These are phyloP conservation scores for Kodamaea fungicola DNA, from an alignment of 1,139 yeast species.

Conservation along the genomic window DNA sequence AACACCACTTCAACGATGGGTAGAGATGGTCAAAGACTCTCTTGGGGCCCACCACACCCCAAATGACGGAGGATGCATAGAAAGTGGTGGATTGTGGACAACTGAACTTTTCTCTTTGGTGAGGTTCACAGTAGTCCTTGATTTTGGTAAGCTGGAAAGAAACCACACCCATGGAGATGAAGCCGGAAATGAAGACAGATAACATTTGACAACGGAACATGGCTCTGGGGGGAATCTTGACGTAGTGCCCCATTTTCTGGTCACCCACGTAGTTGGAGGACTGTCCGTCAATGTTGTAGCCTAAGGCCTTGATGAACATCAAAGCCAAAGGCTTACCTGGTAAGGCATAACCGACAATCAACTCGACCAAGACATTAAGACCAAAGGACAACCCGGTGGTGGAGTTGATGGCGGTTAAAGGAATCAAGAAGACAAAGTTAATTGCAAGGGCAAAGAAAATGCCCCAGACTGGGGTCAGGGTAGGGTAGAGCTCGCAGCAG, in stretches of 20 bases:
- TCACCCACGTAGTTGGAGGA: conserved; percentile 34
- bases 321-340: conserved; percentile 18
- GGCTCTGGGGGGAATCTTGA: conserved; percentile 31
- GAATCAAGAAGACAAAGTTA: conserved; percentile 17
- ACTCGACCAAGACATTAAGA: conserved; percentile 16
- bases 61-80: conserved; percentile 29
- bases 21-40: conserved; percentile 29
- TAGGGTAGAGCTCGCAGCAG: conserved; percentile 15
- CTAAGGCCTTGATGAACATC: conserved; percentile 16
- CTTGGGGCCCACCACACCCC: conserved; percentile 35
- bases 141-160: conserved; percentile 28
- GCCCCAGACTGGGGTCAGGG: conserved; percentile 18
- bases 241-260: conserved; percentile 33
- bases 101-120: conserved; percentile 24
- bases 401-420: conserved; percentile 13
- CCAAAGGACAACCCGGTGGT: conserved; percentile 16
- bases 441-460: conserved; percentile 17
- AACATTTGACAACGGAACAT: conserved; percentile 30
- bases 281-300: conserved; percentile 26
- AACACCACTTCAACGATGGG: conserved; percentile 32
- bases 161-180: conserved; percentile 23
- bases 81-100: conserved; percentile 33
- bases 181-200: conserved; percentile 22
- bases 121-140: conserved; percentile 23
- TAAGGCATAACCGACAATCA: conserved; percentile 16